A percentile compares a stretch with the other conserved stretches of the same genome.
These are phyloP conservation scores for Eucalyptus melliodora DNA, from an alignment of 345 rosid genomes.

Conservation along the genomic window DNA sequence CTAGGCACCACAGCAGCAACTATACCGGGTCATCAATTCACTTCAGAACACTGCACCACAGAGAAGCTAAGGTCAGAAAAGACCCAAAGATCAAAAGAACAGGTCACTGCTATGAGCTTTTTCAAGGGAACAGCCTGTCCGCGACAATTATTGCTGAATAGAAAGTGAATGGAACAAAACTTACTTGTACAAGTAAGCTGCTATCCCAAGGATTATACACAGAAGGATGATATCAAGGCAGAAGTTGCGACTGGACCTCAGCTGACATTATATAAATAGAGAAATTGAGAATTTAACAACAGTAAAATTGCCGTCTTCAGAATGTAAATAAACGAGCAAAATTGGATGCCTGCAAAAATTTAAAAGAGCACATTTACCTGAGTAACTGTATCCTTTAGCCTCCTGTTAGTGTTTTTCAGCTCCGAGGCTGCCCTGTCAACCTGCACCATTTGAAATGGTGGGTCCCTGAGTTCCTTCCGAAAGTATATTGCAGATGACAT, in stretches of 20 bases:
- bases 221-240: constrained; percentile 81
- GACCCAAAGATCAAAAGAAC: not conserved
- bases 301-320: not conserved
- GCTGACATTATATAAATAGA: constrained; percentile 14
- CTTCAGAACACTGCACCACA: not conserved
- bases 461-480: not conserved
- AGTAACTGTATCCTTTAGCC: constrained; percentile 67
- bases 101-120: not conserved
- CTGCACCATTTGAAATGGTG: constrained; percentile 14
- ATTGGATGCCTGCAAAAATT: not conserved
- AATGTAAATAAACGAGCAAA: not conserved
- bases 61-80: not conserved
- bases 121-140: not conserved
- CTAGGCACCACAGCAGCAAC: not conserved
- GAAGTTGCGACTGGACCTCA: constrained; percentile 87
- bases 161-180: not conserved
- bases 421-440: constrained; percentile 75
- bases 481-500: not conserved
- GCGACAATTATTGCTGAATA: not conserved
- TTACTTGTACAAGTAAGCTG: constrained; percentile 90
- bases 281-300: not conserved
- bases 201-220: constrained; percentile 70
- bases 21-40: not conserved
- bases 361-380: constrained; percentile 31
- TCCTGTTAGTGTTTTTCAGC: constrained; percentile 70